Evolutionary conservation across 1,139 yeast species (phyloP).

Genomic region (Nakaseomyces nivariensis): DNA sequence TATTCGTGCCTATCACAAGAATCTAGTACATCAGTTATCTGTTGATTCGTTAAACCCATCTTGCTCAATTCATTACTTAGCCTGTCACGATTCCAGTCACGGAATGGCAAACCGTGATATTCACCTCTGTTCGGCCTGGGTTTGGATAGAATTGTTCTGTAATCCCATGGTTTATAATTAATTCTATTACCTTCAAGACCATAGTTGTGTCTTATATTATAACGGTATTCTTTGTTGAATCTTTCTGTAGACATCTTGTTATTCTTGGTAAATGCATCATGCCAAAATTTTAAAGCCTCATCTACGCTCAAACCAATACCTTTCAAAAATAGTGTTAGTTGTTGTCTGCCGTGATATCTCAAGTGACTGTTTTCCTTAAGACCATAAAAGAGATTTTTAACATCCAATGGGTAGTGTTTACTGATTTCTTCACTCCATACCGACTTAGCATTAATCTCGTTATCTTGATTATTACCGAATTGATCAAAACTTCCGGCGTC

Average conservation of each 20-base stretch:
- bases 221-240: conserved; percentile 78
- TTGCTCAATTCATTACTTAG: conserved; percentile 44
- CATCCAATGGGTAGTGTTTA: conserved; percentile 78
- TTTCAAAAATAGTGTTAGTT: conserved; percentile 72
- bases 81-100: conserved; percentile 58
- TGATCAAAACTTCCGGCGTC: conserved; percentile 32
- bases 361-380: conserved; percentile 59
- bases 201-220: conserved; percentile 79
- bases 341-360: conserved; percentile 75
- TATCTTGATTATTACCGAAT: conserved; percentile 29
- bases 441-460: conserved; percentile 51
- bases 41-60: conserved; percentile 63
- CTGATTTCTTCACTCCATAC: conserved; percentile 47
- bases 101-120: conserved; percentile 87
- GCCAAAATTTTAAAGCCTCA: conserved; percentile 84
- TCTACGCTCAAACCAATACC: conserved; percentile 83
- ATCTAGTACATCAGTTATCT: conserved; percentile 51
- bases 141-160: conserved; percentile 62
- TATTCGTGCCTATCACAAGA: conserved; percentile 58
- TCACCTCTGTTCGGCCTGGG: conserved; percentile 67
- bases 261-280: conserved; percentile 49
- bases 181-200: conserved; percentile 87
- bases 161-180: conserved; percentile 79
- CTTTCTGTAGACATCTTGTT: conserved; percentile 53
- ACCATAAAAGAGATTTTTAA: conserved; percentile 54